phyloP scores from a whole-genome alignment of 768 basidiomycete species.

The Boletellus ananiceps region DNA sequence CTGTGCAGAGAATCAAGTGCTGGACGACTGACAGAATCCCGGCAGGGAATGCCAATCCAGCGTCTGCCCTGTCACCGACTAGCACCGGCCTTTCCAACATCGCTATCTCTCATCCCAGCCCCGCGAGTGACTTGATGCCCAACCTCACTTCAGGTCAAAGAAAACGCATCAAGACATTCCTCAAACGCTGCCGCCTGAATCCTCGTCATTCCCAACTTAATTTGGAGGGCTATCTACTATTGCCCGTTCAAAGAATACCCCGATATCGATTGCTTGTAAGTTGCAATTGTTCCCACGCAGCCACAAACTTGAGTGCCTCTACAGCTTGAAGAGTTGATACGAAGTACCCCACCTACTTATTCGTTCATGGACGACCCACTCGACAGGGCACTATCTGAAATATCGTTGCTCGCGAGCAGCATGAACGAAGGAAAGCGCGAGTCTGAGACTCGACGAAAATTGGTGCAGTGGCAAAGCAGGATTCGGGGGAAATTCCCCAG shows the following conservation, averaged over 20 bases:
- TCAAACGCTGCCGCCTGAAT: slow-evolving; percentile 86
- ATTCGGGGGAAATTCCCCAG: slow-evolving; percentile 92
- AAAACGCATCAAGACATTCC: slow-evolving; percentile 82
- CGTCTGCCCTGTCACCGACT: slow-evolving; percentile 42
- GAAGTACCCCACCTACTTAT: slow-evolving; percentile 76
- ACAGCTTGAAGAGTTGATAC: slow-evolving; percentile 77
- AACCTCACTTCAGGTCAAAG: slow-evolving; percentile 73
- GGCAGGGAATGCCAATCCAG: slow-evolving; percentile 36
- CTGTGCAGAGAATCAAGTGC: slow-evolving; percentile 78
- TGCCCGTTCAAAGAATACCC: slow-evolving; percentile 95
- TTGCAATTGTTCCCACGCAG: slow-evolving; percentile 13
- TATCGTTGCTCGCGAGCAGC: slow-evolving; percentile 81
- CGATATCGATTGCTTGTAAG: slow-evolving; percentile 90
- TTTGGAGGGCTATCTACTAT: slow-evolving; percentile 86
- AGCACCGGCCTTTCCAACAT: slow-evolving; percentile 57
- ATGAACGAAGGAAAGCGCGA: slow-evolving; percentile 99
- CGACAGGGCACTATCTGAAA: slow-evolving; percentile 81
- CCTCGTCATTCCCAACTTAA: slow-evolving; percentile 92
- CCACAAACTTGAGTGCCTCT: slow-evolving; percentile 2
- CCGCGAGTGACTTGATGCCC: slow-evolving; percentile 41
- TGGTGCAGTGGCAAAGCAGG: slow-evolving; percentile 86
- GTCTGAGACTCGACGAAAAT: slow-evolving; percentile 83
- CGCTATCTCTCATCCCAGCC: slow-evolving; percentile 43
- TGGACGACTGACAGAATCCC: slow-evolving; percentile 67
- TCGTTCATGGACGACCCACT: slow-evolving; percentile 79